These are phyloP conservation scores for Ceratonia siliqua DNA, from an alignment of 306 rosid species.

Conservation along the genomic window DNA sequence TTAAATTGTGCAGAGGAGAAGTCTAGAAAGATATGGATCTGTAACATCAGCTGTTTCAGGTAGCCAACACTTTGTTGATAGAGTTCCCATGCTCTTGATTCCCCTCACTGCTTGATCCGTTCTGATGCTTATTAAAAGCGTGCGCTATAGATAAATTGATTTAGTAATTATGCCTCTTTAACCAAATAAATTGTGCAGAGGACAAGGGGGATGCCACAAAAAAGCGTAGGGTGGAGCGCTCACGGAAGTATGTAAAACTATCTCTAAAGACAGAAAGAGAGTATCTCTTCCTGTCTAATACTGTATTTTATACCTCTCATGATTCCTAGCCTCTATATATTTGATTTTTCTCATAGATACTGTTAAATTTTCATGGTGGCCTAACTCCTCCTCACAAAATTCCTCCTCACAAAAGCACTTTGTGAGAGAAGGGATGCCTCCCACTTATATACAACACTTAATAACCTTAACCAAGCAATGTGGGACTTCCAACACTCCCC, in stretches of 20 bases:
- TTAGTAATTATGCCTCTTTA: conserved; percentile 15
- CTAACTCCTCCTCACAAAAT: no score
- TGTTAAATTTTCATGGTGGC: no score
- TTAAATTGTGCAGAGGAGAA: conserved; percentile 58
- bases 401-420: no score
- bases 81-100: not conserved
- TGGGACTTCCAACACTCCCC: no score
- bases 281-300: not conserved
- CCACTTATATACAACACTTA: no score
- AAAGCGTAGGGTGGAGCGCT: conserved; percentile 94
- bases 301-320: no score
- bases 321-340: no score
- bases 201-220: conserved; percentile 83
- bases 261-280: conserved; percentile 14
- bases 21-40: conserved; percentile 78
- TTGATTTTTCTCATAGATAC: no score
- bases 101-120: conserved; percentile 7
- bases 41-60: conserved; percentile 80
- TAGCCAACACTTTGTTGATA: conserved; percentile 31
- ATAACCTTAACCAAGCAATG: no score
- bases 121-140: not conserved
- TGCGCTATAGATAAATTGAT: not conserved
- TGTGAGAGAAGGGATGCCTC: no score
- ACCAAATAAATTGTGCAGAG: conserved; percentile 55
- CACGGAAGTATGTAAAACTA: conserved; percentile 70